Evolutionary conservation across 305 asterid species (phyloP).

Genomic region (Withania somnifera): DNA sequence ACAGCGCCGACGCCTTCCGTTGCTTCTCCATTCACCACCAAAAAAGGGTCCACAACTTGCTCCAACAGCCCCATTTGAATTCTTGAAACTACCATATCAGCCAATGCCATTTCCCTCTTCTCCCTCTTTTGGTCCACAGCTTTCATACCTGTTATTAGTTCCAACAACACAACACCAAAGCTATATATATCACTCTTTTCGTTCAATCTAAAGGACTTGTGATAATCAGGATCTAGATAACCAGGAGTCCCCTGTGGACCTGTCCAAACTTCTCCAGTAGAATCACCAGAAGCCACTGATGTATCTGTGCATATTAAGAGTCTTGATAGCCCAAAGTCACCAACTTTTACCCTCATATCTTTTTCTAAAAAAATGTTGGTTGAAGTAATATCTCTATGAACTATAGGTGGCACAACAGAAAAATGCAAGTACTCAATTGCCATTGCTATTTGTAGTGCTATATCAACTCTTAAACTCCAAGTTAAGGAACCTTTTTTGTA

Average conservation of each 20-base stretch:
- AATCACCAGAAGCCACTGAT: conserved; percentile 20
- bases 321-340: conserved; percentile 80
- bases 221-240: conserved; percentile 81
- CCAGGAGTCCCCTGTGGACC: conserved; percentile 99
- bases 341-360: conserved; percentile 74
- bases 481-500: conserved; percentile 28
- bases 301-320: conserved; percentile 48
- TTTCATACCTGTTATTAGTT: conserved; percentile 75
- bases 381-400: conserved; percentile 79
- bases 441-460: conserved; percentile 63
- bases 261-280: conserved; percentile 80
- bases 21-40: conserved; percentile 48
- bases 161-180: conserved; percentile 76
- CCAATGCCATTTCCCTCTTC: conserved; percentile 76
- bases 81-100: conserved; percentile 76
- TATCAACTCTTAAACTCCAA: conserved; percentile 66
- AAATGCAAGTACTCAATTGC: conserved; percentile 87
- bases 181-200: conserved; percentile 92
- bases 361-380: conserved; percentile 69
- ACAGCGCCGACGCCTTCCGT: conserved; percentile 56
- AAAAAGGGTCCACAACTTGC: conserved; percentile 68
- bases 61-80: conserved; percentile 80
- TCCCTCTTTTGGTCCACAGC: conserved; percentile 76
- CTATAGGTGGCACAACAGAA: conserved; percentile 63
- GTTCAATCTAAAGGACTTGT: conserved; percentile 58